A percentile compares a stretch with the other conserved stretches of the same genome.
phyloP scores from a whole-genome alignment of 2,329 filamentous ascomycete genomes.

The Fusarium sarcochroum region DNA sequence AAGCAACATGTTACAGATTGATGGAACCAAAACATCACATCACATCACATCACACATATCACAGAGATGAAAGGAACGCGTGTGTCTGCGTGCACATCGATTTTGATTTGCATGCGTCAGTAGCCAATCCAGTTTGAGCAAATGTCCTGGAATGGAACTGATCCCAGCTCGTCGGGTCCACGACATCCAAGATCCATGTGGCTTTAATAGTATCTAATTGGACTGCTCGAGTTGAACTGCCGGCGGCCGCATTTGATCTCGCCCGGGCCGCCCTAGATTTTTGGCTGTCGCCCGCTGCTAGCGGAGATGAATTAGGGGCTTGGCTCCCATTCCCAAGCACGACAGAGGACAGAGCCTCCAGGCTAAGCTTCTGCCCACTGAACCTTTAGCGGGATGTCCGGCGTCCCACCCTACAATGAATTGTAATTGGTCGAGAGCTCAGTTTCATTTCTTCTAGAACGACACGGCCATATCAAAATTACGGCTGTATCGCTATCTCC shows the following conservation, averaged over 20 bases:
- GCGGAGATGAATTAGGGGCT: conserved; percentile 26
- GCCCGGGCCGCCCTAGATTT: conserved; percentile 9
- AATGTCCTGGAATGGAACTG: conserved; percentile 37
- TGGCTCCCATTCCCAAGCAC: conserved; percentile 3
- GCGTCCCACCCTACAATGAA: neutral
- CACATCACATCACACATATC: no score
- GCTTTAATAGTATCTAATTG: conserved; percentile 16
- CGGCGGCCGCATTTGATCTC: conserved; percentile 9
- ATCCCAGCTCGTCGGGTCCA: conserved; percentile 20
- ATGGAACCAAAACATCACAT: neutral
- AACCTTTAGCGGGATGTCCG: conserved; percentile 10
- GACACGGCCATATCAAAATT: conserved; percentile 12
- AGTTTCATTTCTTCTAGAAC: conserved; percentile 33
- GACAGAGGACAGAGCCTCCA: conserved; percentile 30
- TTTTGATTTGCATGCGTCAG: neutral
- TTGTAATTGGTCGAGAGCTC: conserved; percentile 9
- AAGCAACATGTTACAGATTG: neutral
- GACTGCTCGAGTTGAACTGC: conserved; percentile 12
- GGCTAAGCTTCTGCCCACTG: conserved; percentile 33
- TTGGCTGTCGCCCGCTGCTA: conserved; percentile 6
- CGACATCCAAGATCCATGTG: conserved; percentile 4
- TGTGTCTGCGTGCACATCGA: neutral
- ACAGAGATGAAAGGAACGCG: conserved; percentile 7
- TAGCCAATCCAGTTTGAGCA: conserved; percentile 34
- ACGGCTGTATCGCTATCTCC: conserved; percentile 14